A percentile compares a stretch with the other conserved stretches of the same genome.
These are phyloP conservation scores for Cetraspora pellucida DNA, from an alignment of 192 early-diverging fungal species.

Conservation along the genomic window DNA sequence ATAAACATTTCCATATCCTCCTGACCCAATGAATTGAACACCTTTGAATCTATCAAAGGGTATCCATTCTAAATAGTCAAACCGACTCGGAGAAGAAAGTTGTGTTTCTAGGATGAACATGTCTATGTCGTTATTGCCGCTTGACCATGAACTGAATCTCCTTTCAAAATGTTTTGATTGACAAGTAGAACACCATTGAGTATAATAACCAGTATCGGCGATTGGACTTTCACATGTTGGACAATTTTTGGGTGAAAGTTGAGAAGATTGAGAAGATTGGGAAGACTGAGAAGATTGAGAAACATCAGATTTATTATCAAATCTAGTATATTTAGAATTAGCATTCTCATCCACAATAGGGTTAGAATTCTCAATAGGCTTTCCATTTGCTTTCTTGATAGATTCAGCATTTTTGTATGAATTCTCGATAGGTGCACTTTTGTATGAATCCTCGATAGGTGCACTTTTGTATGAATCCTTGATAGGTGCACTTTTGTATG, in stretches of 20 bases:
- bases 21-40: neutral
- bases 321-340: too few species aligned
- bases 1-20: neutral
- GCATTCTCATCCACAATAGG: neutral
- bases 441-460: too few species aligned
- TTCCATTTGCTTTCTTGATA: too few species aligned
- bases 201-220: neutral
- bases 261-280: too few species aligned
- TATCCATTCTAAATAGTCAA: slow-evolving; percentile 25
- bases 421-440: too few species aligned
- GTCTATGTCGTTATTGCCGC: slow-evolving; percentile 23
- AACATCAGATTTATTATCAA: too few species aligned
- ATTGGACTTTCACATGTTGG: neutral
- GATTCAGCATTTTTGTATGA: too few species aligned
- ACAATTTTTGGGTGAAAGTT: neutral
- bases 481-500: too few species aligned
- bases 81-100: neutral
- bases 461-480: too few species aligned
- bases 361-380: too few species aligned
- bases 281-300: too few species aligned
- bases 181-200: slow-evolving; percentile 25
- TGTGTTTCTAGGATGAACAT: slow-evolving; percentile 19
- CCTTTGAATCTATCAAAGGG: slow-evolving; percentile 19
- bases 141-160: slow-evolving; percentile 19
- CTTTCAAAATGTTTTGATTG: slow-evolving; percentile 3